Percentiles rank a stretch among this genome's conserved stretches.
Evolutionary conservation across 169 alveolate species (phyloP).

Genomic region (Plasmodium gonderi): DNA sequence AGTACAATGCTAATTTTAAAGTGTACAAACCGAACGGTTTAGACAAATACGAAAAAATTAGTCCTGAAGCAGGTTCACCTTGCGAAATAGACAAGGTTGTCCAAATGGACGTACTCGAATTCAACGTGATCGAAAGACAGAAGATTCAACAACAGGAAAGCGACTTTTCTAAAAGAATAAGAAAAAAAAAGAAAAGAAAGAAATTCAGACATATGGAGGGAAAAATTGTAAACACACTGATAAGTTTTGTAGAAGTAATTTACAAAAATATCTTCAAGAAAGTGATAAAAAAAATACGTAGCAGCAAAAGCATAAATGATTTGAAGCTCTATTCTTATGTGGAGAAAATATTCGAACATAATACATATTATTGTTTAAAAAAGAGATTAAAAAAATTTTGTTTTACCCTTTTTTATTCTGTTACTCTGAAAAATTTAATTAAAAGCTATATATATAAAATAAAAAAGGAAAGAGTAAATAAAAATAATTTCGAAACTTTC

Average conservation of each 20-base stretch:
- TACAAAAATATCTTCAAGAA: constrained; percentile 67
- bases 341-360: constrained; percentile 30
- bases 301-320: constrained; percentile 53
- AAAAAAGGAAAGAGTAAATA: constrained; percentile 40
- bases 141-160: background rate
- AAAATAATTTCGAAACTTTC: constrained; percentile 41
- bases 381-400: constrained; percentile 51
- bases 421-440: constrained; percentile 67
- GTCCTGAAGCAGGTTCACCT: background rate
- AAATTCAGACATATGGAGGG: background rate
- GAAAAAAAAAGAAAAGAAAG: background rate
- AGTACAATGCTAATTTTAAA: background rate
- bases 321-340: constrained; percentile 56
- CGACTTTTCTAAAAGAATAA: background rate
- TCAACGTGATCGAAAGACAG: constrained; percentile 18
- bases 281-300: constrained; percentile 38
- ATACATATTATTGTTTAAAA: constrained; percentile 55
- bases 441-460: constrained; percentile 62
- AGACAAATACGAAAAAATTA: no score
- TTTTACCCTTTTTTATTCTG: constrained; percentile 45
- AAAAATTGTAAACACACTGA: constrained; percentile 12
- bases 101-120: no score
- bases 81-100: background rate
- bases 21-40: no score
- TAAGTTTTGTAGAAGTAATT: constrained; percentile 32